Evolutionary conservation across 1,284 basidiomycete genomes (phyloP).

Genomic region (Chiua sp.): DNA sequence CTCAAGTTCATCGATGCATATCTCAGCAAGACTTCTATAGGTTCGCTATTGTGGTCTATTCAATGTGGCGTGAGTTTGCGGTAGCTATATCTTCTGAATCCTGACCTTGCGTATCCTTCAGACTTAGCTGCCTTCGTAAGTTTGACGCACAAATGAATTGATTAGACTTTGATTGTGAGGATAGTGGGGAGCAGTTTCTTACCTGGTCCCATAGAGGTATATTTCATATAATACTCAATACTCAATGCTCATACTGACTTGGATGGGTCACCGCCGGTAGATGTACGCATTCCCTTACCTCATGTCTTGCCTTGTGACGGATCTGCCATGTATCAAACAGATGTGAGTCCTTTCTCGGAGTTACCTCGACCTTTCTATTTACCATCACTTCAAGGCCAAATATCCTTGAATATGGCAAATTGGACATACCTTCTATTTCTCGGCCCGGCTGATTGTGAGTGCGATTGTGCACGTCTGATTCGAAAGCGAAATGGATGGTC

Average conservation of each 20-base stretch:
- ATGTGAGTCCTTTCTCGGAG: not conserved
- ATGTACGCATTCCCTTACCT: not conserved
- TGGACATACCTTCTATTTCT: not conserved
- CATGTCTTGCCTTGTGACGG: no score
- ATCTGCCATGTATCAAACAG: not conserved
- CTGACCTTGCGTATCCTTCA: not conserved
- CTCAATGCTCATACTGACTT: not conserved
- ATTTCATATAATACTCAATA: not conserved
- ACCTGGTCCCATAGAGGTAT: not conserved
- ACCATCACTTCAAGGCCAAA: not conserved
- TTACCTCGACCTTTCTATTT: not conserved
- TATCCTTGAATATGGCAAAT: no score
- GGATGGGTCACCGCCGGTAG: not conserved
- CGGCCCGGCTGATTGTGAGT: not conserved
- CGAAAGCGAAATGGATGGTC: not conserved
- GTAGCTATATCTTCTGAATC: not conserved
- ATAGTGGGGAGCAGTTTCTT: not conserved
- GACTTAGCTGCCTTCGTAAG: not conserved
- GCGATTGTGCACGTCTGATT: not conserved
- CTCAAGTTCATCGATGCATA: not conserved
- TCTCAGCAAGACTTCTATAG: not conserved
- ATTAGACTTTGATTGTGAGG: not conserved
- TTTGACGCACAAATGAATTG: not conserved
- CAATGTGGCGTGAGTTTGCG: not conserved
- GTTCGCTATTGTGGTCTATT: not conserved